Evolutionary conservation across 805 yeast genomes (phyloP).

Genomic region (Aciculoconidium aculeatum): DNA sequence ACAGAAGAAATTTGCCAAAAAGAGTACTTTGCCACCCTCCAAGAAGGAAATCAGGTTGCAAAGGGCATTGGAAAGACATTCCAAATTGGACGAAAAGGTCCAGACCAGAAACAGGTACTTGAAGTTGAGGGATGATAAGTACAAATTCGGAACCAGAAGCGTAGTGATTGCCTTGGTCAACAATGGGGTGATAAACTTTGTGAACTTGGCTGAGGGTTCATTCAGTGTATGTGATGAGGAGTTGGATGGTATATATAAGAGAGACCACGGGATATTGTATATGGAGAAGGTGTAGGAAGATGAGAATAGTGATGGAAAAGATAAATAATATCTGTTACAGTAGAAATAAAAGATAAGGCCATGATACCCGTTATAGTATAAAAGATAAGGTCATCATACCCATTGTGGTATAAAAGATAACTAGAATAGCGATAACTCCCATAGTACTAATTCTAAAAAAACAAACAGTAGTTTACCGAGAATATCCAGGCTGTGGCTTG

Average conservation of each 20-base stretch:
- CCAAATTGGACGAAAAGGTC: slow-evolving; percentile 16
- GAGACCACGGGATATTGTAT: slow-evolving; percentile 15
- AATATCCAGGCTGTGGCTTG: too few relatives aligned
- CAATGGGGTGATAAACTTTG: slow-evolving; percentile 67
- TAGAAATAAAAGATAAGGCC: too few relatives aligned
- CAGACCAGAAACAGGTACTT: slow-evolving; percentile 22
- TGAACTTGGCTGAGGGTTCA: slow-evolving; percentile 45
- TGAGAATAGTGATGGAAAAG: background rate
- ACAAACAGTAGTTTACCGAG: too few relatives aligned
- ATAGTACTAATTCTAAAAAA: too few relatives aligned
- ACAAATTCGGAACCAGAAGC: slow-evolving; percentile 49
- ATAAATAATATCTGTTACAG: background rate
- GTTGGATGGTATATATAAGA: slow-evolving; percentile 13
- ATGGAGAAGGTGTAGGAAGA: too few relatives aligned
- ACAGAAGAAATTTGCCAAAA: slow-evolving; percentile 7
- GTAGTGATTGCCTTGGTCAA: slow-evolving; percentile 68
- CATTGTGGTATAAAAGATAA: too few relatives aligned
- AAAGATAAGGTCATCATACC: too few relatives aligned
- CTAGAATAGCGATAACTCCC: too few relatives aligned
- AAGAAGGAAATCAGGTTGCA: slow-evolving; percentile 21
- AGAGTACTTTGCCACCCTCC: slow-evolving; percentile 14
- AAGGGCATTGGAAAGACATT: slow-evolving; percentile 21
- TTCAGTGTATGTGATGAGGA: slow-evolving; percentile 28
- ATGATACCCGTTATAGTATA: too few relatives aligned
- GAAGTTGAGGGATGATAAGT: slow-evolving; percentile 29